Evolutionary conservation across 1,139 yeast species (phyloP), one percentile per base, ranked within the genome.

Genomic region (Sugiyamaella paludigena): DNA sequence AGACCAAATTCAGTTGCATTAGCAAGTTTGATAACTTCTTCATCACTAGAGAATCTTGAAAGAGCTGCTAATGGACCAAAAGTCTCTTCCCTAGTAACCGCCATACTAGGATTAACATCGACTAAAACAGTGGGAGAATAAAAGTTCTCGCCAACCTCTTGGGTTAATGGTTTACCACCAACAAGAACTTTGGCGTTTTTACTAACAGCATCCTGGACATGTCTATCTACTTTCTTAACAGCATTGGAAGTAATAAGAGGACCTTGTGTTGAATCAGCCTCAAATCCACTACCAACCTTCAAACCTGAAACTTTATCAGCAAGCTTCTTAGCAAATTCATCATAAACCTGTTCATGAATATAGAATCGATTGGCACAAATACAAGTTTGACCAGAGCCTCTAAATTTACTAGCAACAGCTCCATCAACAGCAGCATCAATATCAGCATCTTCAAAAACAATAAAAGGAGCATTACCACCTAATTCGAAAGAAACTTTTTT

Each of bases 401-500:
- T 77, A 72, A 83, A 85, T 66, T 81, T 86, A 56, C 83, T 78
- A 31, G 79, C 81, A 53, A 81, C 65, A 7, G 87, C 83, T 33
- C 87, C 92, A 32, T 74, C 79, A 12, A 87, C 89, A 1, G 96
- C 96, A 45, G 74, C 72, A 52, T 85, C 91, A 31, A 89, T 57
- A 59, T 87, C 84, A 7, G 88, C 92, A 65, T 88, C 96, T 27
- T 81, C 85, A 68, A 88, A 88, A 9, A 88, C 89, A 54, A 89
- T 83, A 58, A 88, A 82, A 13, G 97, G 96, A 3, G 97, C 95
- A 66, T 89, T 91, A 37, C 97, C 98, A 40, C 98, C 98, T 46
- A 89, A 74, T 69, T 91, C 97, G 64, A 91, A 78, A 0, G 95
- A 84, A 37, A 87, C 72, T 65, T 89, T 89, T 69, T 91, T 91